Evolutionary conservation across 2,329 filamentous ascomycete species (phyloP), one percentile per base, ranked within the genome.

Genomic region (Pseudogymnoascus pannorum): DNA sequence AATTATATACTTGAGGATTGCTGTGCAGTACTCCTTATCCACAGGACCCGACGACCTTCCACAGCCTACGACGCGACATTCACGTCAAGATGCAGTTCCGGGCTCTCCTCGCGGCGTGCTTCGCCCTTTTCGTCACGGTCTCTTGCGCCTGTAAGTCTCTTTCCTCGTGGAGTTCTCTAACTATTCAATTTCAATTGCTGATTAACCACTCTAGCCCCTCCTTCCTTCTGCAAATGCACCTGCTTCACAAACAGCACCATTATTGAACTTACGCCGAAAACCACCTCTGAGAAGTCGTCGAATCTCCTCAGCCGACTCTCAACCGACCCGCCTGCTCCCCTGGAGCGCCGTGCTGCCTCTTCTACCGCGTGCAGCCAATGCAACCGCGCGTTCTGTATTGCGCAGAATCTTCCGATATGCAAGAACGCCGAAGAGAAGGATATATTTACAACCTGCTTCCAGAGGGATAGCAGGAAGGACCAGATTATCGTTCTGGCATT

Each of bases 161-260:
- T 18, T 31, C 62, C 12, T 18, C 11, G 29, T 35, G 1, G 8
- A 29, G 3, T 36, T 31, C 44, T 59, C 33, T 40, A 1, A 26
- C 16, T 4, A 36, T 36, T 11, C 11, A 33, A n/a, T 38, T 22
- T 33, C 48, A 54, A 18, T 64, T 9, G 62, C 70, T 71, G 64
- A 72, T 58, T 65, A 60, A 20, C n/a, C 29, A n/a, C 29, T 35
- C 12, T 68, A 87, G 84, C 81, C 31, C 80, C 83, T 44, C 84
- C 83, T 16, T 83, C 81, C 1, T 87, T 87, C 72, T 87, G 85
- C 78, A 87, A 87, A 78, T 87, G 85, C 75, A 87, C 83, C 67
- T 87, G 85, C 75, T 86, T 86, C 76, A 83, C 82, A 67, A 87
- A 87, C 76, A 85, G 82, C 77, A 87, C 84, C 66, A 85, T 87